Percentiles rank a stretch among this genome's conserved stretches.
phyloP scores from a whole-genome alignment of 106 monocot genomes.

The Amphibolis antarctica region DNA sequence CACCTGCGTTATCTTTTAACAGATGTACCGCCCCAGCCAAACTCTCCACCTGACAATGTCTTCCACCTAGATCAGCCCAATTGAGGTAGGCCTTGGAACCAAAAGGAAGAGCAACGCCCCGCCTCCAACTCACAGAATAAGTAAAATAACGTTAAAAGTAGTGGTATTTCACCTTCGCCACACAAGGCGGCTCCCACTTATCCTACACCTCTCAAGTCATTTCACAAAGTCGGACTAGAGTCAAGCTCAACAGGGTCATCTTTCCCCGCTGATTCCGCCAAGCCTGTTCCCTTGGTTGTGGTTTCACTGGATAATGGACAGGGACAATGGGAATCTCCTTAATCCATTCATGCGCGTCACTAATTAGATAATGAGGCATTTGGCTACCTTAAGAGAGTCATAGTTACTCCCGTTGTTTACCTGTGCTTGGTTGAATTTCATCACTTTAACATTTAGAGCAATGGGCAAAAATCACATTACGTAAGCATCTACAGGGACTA shows the following conservation, averaged over 20 bases:
- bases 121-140: constrained; percentile 6
- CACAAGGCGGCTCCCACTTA: constrained; percentile 10
- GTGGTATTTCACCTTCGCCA: constrained; percentile 6
- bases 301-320: constrained; percentile 76
- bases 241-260: constrained; percentile 15
- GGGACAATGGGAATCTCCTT: constrained; percentile 66
- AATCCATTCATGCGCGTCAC: constrained; percentile 64
- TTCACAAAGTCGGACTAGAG: constrained; percentile 17
- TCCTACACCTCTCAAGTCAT: constrained; percentile 23
- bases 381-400: constrained; percentile 84
- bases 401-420: constrained; percentile 68
- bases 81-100: no score
- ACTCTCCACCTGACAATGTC: constrained; percentile 56
- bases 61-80: constrained; percentile 45
- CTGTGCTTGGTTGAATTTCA: constrained; percentile 28
- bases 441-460: constrained; percentile 4
- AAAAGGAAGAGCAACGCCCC: no score
- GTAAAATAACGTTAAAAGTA: constrained; percentile 11
- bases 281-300: constrained; percentile 44
- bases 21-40: constrained; percentile 54
- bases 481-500: neutral
- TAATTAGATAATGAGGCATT: constrained; percentile 72
- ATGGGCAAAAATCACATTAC: constrained; percentile 1
- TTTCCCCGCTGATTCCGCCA: constrained; percentile 15
- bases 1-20: constrained; percentile 76